These are phyloP conservation scores for Cyclotella sp. DNA, from an alignment of 108 stramenopile species.

Conservation along the genomic window DNA sequence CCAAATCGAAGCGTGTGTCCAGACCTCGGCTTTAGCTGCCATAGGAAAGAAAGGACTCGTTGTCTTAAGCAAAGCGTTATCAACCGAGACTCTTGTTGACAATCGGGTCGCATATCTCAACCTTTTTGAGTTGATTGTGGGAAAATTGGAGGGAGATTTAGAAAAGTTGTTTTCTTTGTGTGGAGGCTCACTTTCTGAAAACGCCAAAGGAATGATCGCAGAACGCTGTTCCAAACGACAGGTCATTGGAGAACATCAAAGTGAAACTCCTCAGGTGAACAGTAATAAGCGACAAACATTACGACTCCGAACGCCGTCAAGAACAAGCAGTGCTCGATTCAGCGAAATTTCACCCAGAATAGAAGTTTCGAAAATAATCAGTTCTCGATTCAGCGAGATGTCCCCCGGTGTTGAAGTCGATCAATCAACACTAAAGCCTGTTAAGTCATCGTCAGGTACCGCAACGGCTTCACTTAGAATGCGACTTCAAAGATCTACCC, in stretches of 20 bases:
- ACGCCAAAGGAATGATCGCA: constrained; percentile 60
- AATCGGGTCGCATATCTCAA: constrained; percentile 71
- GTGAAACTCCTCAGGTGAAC: constrained; percentile 4
- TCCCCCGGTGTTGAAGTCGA: no score
- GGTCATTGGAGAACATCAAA: not conserved
- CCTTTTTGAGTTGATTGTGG: constrained; percentile 66
- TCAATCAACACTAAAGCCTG: constrained; percentile 9
- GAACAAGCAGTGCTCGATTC: constrained; percentile 6
- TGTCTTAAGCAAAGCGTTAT: constrained; percentile 63
- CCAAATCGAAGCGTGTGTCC: constrained; percentile 66
- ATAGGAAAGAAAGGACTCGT: constrained; percentile 83
- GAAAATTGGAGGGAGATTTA: constrained; percentile 75
- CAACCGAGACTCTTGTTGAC: constrained; percentile 78
- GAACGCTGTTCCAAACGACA: constrained; percentile 54
- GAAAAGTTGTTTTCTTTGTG: constrained; percentile 68
- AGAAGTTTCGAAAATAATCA: not conserved
- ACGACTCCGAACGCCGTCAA: constrained; percentile 34
- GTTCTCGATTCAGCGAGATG: no score
- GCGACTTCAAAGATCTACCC: constrained; percentile 30
- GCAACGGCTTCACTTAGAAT: constrained; percentile 31
- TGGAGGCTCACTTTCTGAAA: constrained; percentile 57
- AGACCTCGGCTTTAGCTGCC: constrained; percentile 59
- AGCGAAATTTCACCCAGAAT: not conserved
- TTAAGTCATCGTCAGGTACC: constrained; percentile 27
- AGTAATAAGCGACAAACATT: not conserved